phyloP scores from a whole-genome alignment of 805 yeast species.

The Ogataea nitratoaversa region DNA sequence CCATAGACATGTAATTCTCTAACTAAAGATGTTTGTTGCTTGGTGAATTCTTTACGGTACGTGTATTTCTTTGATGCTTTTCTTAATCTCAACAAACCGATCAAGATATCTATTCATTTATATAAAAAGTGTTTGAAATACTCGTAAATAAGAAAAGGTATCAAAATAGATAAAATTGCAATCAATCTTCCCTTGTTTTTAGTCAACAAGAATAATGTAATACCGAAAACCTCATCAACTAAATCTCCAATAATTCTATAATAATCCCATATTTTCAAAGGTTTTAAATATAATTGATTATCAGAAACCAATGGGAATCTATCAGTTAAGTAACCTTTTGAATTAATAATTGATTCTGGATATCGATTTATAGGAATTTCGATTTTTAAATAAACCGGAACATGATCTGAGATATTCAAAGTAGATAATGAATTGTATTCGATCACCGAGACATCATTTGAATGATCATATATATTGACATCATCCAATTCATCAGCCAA shows the following conservation, averaged over 20 bases:
- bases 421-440: conserved; percentile 47
- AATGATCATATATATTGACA: neutral
- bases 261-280: conserved; percentile 18
- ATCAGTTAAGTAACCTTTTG: conserved; percentile 25
- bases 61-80: conserved; percentile 87
- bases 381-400: conserved; percentile 62
- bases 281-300: conserved; percentile 23
- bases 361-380: conserved; percentile 42
- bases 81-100: conserved; percentile 84
- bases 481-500: neutral
- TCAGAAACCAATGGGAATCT: conserved; percentile 19
- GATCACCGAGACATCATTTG: conserved; percentile 24
- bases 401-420: conserved; percentile 67
- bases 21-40: conserved; percentile 88
- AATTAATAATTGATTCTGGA: conserved; percentile 31
- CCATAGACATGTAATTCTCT: conserved; percentile 97
- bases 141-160: conserved; percentile 8
- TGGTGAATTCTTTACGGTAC: conserved; percentile 79
- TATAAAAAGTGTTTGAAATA: conserved; percentile 1
- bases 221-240: conserved; percentile 18
- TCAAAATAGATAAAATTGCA: conserved; percentile 3
- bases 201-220: conserved; percentile 10
- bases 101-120: conserved; percentile 61
- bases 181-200: conserved; percentile 22
- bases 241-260: conserved; percentile 11